Base-by-base conservation (phyloP, 192 early-diverging fungal species). In the Coemansia sp. region DNA sequence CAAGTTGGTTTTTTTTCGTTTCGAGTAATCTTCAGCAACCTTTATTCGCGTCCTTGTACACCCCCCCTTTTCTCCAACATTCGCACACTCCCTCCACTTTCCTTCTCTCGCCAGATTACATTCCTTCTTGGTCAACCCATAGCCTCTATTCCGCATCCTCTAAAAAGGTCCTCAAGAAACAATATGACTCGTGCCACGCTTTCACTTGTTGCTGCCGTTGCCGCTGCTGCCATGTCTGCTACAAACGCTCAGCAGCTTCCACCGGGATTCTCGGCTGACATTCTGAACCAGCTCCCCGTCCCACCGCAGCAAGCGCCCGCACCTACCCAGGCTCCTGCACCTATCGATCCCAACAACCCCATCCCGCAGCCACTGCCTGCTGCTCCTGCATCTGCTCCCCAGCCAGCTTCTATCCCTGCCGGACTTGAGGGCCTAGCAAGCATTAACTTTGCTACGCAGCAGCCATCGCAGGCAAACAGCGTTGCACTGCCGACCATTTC, bases 271-370 rank as follows among this genome's bases (percentile, higher is more conserved):
- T 65, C 68, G 3, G 61, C 63, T 11, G 69, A 74, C 43, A 80
- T 80, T 42, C n/a, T 80, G 16, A 68, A 61, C 64, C 77, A 80
- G 77, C 69, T 80, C 16, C 77, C 77, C 0, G 69, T 80, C 40
- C 77, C 77, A 1, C 77, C 77, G 10, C 72, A 80, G 70, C 77
- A 75, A 56, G 72, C 77, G 2, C 72, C 72, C 2, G 77, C 79
- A 11, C 79, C 74, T 20, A 70, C 74, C 17, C 79, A 81, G 71
- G 79, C 74, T 3, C 79, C 79, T 0, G 79, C 79, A 8, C 79
- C 79, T 0, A 76, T 76, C 17, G 79, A 81, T 45, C 79, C 79
- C 5, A 81, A 81, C 64, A 81, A 81, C 71, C 79, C 79, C 17
- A 72, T 75, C 61, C 19, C 67, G 16, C 79, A 81, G 79, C 79